Percentiles rank a stretch among this genome's conserved stretches.
Conservation (phyloP, 2,329 filamentous ascomycete genomes). For the Rhynchosporium secalis region DNA sequence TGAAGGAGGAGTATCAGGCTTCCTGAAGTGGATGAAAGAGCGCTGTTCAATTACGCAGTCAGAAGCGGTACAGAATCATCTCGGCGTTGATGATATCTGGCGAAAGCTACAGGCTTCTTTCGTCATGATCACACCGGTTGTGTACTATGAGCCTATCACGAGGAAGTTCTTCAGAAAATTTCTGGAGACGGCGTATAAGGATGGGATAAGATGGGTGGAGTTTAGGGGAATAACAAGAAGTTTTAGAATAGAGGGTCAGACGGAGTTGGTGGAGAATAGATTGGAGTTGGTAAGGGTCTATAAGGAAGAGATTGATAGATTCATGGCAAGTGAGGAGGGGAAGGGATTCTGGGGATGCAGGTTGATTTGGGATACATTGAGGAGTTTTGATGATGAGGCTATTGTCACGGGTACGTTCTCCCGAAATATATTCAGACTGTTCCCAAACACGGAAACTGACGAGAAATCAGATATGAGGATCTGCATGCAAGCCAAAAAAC, state of each 20-base stretch:
- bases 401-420: slow-evolving; percentile 59
- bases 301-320: slow-evolving; percentile 65
- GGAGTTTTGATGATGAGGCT: slow-evolving; percentile 58
- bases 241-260: slow-evolving; percentile 61
- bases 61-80: slow-evolving; percentile 74
- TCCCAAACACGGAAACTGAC: neutral
- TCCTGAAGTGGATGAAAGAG: slow-evolving; percentile 71
- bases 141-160: slow-evolving; percentile 87
- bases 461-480: slow-evolving; percentile 65
- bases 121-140: slow-evolving; percentile 65
- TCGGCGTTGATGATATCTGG: slow-evolving; percentile 84
- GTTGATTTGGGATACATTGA: slow-evolving; percentile 77
- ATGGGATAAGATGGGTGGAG: slow-evolving; percentile 82
- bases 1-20: slow-evolving; percentile 62
- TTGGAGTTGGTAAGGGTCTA: slow-evolving; percentile 68
- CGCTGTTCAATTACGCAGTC: slow-evolving; percentile 68
- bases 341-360: slow-evolving; percentile 77
- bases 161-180: slow-evolving; percentile 71
- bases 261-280: slow-evolving; percentile 63
- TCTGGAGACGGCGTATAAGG: slow-evolving; percentile 66
- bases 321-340: slow-evolving; percentile 57
- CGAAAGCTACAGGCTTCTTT: slow-evolving; percentile 74
- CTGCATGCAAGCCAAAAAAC: slow-evolving; percentile 76
- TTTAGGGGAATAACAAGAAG: slow-evolving; percentile 65
- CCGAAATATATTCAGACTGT: neutral